phyloP scores from a whole-genome alignment of 192 early-diverging fungal species.

The Coemansia sp. region DNA sequence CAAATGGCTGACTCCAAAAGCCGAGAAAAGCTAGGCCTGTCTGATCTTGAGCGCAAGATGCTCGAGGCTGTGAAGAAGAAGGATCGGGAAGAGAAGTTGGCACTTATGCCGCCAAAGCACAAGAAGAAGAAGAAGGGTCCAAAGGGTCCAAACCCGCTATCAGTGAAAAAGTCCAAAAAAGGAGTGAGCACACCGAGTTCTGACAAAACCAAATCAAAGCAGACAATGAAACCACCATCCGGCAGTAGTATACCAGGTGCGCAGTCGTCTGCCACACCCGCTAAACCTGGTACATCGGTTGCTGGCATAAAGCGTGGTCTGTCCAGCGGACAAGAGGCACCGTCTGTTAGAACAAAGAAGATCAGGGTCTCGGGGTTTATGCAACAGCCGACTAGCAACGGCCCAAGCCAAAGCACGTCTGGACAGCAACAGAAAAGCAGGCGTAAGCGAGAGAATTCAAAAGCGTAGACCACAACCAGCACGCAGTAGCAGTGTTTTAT shows the following conservation, averaged over 20 bases:
- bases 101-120: slow-evolving; percentile 21
- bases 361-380: not conserved
- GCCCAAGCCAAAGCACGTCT: not conserved
- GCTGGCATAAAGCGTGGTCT: slow-evolving; percentile 16
- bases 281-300: no score
- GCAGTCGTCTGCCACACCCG: not conserved
- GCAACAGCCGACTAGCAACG: not conserved
- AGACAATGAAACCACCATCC: not conserved
- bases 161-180: slow-evolving; percentile 70
- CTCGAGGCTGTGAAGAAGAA: slow-evolving; percentile 57
- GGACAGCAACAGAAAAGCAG: slow-evolving; percentile 24
- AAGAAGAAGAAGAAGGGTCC: slow-evolving; percentile 66
- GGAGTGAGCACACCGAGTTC: slow-evolving; percentile 3
- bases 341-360: not conserved
- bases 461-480: not conserved
- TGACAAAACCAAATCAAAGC: not conserved
- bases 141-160: slow-evolving; percentile 86
- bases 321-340: slow-evolving; percentile 41
- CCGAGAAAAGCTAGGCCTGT: slow-evolving; percentile 55
- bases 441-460: slow-evolving; percentile 12
- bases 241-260: not conserved
- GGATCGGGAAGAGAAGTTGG: slow-evolving; percentile 24
- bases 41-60: slow-evolving; percentile 57
- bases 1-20: slow-evolving; percentile 34
- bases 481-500: no score